Base-by-base conservation (phyloP, 2,329 filamentous ascomycete species). In the Penicillium sp. region DNA sequence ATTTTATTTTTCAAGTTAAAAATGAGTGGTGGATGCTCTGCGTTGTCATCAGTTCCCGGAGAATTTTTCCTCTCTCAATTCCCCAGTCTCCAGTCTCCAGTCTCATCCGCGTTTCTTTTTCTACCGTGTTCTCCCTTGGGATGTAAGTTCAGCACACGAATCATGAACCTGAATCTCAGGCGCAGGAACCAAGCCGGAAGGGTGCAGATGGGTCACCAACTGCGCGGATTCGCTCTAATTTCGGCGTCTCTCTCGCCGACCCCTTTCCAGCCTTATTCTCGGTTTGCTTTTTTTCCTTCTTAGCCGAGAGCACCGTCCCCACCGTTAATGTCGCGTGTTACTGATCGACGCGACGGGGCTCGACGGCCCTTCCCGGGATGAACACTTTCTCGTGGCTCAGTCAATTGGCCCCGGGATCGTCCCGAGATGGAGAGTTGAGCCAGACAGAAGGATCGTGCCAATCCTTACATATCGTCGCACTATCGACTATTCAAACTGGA, bases 381-480 rank as follows among this genome's bases (percentile, higher is more conserved):
- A 40, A 27, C 38, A 27, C 7, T n/a, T 20, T 10, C 8, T 27
- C 10, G 12, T 29, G 28, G 28, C 9, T 8, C 20, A 6, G 23
- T 25, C 23, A 18, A 40, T 40, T 27, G 38, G 23, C 18, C 10
- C 6, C 15, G 15, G 18, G 8, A 23, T 37, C 7, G 15, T 20
- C 15, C 33, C 3, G 33, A 20, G 18, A 37, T 8, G 15, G 12
- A 9, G 33, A 4, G 15, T 28, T 4, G 6, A 18, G 25, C 25
- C 25, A 27, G 8, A 35, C n/a, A 33, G 32, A 35, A 15, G 4
- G 4, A 15, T 5, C 28, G 42, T 41, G 37, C 9, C 24, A 32
- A 35, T 51, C 58, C 57, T 59, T 60, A 53, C 58, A 58, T 56
- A 53, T 59, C 53, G 35, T 41, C 50, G 37, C 31, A 42, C 48